Evolutionary conservation across 345 rosid species (phyloP), one percentile per base, ranked within the genome.

Genomic region (Salix koriyanagi): DNA sequence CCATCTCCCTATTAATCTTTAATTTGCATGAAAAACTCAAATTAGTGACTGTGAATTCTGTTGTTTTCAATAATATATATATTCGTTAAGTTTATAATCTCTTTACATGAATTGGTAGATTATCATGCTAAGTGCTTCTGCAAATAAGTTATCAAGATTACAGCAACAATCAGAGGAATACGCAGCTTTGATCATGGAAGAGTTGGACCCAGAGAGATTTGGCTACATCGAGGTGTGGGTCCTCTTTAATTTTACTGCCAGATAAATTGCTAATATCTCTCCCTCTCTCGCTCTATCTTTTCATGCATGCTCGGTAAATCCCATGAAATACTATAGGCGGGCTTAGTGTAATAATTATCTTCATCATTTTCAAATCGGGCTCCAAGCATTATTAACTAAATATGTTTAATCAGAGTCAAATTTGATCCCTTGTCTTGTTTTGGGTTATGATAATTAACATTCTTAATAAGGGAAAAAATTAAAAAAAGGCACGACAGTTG

Each of bases 181-280:
- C 68, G 99, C 99, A 83, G 97, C 99, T 83, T 74, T 96, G 87
- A 96, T 96, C 70, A 96, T 96, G 99, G 99, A 96, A 78, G 99
- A 96, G 81, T 81, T 96, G 81, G 99, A 96, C 85, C 98, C 99
- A 26, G 99, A 96, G 84, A 82, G 95, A 79, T 95, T 96, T 69
- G 98, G 97, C 83, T 96, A 96, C 85, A 92, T 96, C 64, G 99
- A 96, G 99, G 99, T 90, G 98, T 89, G 79, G 85, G 90, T 79
- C 77, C 76, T 52, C 60, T 19, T 61, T 50, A 25, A 30, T 42
- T 62, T 18, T 39, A 30, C 19, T 46, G 69, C 42, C 71, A 18
- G 50, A 70, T 18, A 71, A 9, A 41, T 2, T 2, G 44, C 44
- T 41, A 7, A 65, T 58, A 4, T 77, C 76, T 23, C 2, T 10